These are phyloP conservation scores for Xylariaceae sp. DNA, from an alignment of 2,329 filamentous ascomycete genomes.

Conservation along the genomic window DNA sequence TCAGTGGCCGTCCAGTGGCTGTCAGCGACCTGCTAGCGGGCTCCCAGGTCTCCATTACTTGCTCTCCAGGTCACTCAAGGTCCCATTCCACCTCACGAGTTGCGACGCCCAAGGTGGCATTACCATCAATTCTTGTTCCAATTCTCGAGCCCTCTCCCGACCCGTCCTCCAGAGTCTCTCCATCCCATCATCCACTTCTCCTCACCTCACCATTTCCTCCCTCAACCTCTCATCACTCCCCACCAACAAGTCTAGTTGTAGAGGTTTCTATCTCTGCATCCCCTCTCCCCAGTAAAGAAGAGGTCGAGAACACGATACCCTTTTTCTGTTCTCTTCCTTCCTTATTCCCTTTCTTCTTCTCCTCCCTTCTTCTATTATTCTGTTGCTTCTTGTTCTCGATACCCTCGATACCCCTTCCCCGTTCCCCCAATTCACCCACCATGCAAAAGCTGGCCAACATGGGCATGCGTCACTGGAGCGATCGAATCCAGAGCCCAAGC, in stretches of 20 bases:
- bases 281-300: constrained; percentile 10
- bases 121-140: constrained; percentile 17
- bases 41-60: too few relatives aligned
- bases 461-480: constrained; percentile 70
- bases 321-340: constrained; percentile 24
- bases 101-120: constrained; percentile 11
- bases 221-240: constrained; percentile 13
- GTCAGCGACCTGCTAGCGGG: too few relatives aligned
- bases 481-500: constrained; percentile 61
- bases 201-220: constrained; percentile 22
- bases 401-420: constrained; percentile 13
- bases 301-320: constrained; percentile 18
- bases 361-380: constrained; percentile 17
- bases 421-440: constrained; percentile 31
- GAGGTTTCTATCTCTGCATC: constrained; percentile 18
- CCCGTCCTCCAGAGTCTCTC: constrained; percentile 16
- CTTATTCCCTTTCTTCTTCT: constrained; percentile 18
- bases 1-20: too few relatives aligned
- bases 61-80: too few relatives aligned
- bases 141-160: constrained; percentile 8
- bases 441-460: constrained; percentile 71
- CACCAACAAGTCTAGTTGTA: constrained; percentile 18
- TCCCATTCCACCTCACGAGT: constrained; percentile 3
- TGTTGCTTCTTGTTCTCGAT: constrained; percentile 17
- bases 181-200: constrained; percentile 20